Evolutionary conservation across 371 early-diverging fungal genomes (phyloP).

Genomic region (Mucor lusitanicus): DNA sequence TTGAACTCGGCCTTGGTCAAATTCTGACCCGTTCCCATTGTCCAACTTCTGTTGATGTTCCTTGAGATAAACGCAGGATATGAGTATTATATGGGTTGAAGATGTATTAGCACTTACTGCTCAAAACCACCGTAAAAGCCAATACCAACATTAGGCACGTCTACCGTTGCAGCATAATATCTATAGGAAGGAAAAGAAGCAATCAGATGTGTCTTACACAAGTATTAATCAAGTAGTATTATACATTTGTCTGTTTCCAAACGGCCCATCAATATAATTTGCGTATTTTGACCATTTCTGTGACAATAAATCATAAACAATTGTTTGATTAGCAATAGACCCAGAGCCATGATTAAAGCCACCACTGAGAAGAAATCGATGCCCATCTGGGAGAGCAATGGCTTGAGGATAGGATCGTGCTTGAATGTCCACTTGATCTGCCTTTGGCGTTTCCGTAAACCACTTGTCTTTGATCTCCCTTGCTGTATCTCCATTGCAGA

Average conservation of each 20-base stretch:
- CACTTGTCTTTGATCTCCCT: background rate
- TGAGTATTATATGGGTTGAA: background rate
- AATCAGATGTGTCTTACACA: background rate
- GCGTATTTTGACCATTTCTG: background rate
- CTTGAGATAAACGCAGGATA: background rate
- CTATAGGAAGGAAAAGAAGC: background rate
- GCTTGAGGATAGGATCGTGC: background rate
- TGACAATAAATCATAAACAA: background rate
- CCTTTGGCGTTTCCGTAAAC: background rate
- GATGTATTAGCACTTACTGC: background rate
- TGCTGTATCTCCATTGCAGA: background rate
- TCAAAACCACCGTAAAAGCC: background rate
- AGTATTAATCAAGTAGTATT: background rate
- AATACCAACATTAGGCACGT: background rate
- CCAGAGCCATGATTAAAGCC: background rate
- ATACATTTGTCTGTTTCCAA: slow-evolving; percentile 4
- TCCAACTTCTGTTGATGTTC: background rate
- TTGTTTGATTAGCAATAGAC: background rate
- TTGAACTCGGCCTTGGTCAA: background rate
- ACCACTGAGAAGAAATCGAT: background rate
- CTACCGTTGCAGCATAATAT: background rate
- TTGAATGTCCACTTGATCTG: background rate
- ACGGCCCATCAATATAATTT: background rate
- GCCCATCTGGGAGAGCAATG: background rate
- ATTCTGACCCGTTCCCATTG: background rate